Percentiles rank a stretch among this genome's conserved stretches.
Evolutionary conservation across 768 basidiomycete species (phyloP).

Genomic region (Nidularia pulvinata): DNA sequence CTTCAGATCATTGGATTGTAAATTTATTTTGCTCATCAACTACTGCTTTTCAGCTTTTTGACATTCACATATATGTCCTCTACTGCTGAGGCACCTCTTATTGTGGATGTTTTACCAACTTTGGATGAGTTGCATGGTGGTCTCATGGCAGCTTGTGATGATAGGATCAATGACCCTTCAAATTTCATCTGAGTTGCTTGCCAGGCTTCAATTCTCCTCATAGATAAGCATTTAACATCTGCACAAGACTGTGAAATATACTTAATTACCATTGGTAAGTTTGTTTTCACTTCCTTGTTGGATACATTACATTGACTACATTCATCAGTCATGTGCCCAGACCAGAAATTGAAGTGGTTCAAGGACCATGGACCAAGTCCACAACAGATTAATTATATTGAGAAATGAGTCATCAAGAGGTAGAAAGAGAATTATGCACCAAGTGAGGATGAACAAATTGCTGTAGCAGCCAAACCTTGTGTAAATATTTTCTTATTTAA

Average conservation of each 20-base stretch:
- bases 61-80: constrained; percentile 19
- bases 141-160: constrained; percentile 11
- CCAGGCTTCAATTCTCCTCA: background rate
- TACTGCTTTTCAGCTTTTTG: constrained; percentile 14
- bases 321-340: constrained; percentile 3
- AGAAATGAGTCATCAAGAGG: background rate
- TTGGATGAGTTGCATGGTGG: constrained; percentile 2
- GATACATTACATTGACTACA: background rate
- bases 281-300: background rate
- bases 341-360: constrained; percentile 8
- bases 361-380: background rate
- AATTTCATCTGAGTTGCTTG: constrained; percentile 9
- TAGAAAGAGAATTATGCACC: background rate
- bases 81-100: constrained; percentile 2
- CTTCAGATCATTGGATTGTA: background rate
- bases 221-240: background rate
- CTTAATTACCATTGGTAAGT: background rate
- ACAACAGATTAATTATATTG: background rate
- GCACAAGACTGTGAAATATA: background rate
- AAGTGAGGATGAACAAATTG: background rate
- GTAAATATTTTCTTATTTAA: background rate
- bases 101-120: background rate
- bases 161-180: constrained; percentile 7
- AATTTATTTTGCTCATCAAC: background rate
- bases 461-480: background rate